Conservation (phyloP, 2,329 filamentous ascomycete species). For the Phyllosticta paracitricarpa region DNA sequence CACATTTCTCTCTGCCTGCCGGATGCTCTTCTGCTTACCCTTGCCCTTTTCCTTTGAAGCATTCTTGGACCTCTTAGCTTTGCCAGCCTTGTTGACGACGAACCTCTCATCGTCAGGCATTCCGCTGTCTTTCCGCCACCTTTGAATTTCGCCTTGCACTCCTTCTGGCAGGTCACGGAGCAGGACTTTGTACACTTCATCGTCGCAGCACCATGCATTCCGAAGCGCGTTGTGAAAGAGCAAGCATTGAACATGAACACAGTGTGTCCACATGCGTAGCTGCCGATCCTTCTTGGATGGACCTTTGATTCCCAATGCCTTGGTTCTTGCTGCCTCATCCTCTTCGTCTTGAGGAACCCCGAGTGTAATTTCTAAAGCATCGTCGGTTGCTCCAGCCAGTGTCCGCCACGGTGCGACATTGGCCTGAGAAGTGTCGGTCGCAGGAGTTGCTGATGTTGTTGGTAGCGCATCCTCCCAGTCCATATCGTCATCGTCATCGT, state of each 20-base stretch:
- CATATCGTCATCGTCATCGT: constrained; percentile 19
- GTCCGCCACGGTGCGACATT: constrained; percentile 1
- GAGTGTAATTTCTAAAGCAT: constrained; percentile 17
- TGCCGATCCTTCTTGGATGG: constrained; percentile 75
- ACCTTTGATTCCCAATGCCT: constrained; percentile 62
- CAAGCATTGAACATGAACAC: constrained; percentile 77
- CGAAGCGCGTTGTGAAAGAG: constrained; percentile 79
- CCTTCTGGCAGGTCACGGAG: constrained; percentile 20
- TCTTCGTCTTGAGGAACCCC: constrained; percentile 1
- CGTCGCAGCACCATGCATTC: constrained; percentile 28
- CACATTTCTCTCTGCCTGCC: constrained; percentile 32
- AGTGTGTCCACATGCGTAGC: constrained; percentile 70
- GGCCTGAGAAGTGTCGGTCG: background rate
- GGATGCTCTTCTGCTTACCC: constrained; percentile 28
- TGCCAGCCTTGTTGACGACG: constrained; percentile 12
- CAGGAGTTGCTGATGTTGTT: constrained; percentile 22
- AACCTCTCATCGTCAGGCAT: constrained; percentile 39
- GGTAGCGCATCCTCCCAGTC: constrained; percentile 29
- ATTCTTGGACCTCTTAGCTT: background rate
- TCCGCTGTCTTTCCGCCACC: constrained; percentile 61
- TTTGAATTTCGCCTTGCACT: constrained; percentile 27
- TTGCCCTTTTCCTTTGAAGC: constrained; percentile 26
- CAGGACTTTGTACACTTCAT: constrained; percentile 23
- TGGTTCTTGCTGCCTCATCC: constrained; percentile 20
- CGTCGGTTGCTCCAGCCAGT: constrained; percentile 12